Conservation (phyloP, 495 filamentous ascomycete species). For the Penicillium maclennaniae region DNA sequence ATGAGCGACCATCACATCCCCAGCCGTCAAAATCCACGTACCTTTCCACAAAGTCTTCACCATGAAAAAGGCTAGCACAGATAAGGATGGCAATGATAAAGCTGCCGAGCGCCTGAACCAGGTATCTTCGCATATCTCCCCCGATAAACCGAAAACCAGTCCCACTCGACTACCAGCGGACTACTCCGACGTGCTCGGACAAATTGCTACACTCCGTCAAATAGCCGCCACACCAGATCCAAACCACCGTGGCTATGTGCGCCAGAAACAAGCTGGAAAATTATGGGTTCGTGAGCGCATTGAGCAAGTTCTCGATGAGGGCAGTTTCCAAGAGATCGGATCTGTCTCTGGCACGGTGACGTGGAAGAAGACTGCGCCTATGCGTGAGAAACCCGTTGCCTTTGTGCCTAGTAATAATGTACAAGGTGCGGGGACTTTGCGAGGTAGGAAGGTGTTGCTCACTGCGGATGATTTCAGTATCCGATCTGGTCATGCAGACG, state of each 20-base stretch:
- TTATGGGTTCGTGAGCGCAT: conserved; percentile 63
- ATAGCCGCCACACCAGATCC: conserved; percentile 52
- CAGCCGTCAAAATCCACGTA: neutral
- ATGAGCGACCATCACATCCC: conserved; percentile 1
- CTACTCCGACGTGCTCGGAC: conserved; percentile 56
- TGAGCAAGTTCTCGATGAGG: conserved; percentile 49
- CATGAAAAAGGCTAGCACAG: conserved; percentile 17
- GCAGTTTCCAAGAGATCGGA: conserved; percentile 54
- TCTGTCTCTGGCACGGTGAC: conserved; percentile 55
- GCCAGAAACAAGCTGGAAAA: conserved; percentile 61
- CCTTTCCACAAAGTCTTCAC: conserved; percentile 1
- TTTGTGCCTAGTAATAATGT: conserved; percentile 56
- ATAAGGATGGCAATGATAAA: conserved; percentile 11
- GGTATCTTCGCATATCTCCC: conserved; percentile 33
- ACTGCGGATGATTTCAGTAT: conserved; percentile 65
- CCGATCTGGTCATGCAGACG: conserved; percentile 60
- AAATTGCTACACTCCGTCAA: conserved; percentile 45
- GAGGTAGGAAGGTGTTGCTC: conserved; percentile 52
- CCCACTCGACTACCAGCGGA: conserved; percentile 48
- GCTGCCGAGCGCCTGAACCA: conserved; percentile 36
- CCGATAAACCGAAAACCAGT: conserved; percentile 17
- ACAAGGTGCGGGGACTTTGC: conserved; percentile 44
- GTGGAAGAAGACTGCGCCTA: conserved; percentile 48
- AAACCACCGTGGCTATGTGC: conserved; percentile 51
- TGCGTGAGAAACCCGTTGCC: conserved; percentile 46